Base-by-base conservation (phyloP, 257 asterid species). In the Ajuga chamaepitys region DNA sequence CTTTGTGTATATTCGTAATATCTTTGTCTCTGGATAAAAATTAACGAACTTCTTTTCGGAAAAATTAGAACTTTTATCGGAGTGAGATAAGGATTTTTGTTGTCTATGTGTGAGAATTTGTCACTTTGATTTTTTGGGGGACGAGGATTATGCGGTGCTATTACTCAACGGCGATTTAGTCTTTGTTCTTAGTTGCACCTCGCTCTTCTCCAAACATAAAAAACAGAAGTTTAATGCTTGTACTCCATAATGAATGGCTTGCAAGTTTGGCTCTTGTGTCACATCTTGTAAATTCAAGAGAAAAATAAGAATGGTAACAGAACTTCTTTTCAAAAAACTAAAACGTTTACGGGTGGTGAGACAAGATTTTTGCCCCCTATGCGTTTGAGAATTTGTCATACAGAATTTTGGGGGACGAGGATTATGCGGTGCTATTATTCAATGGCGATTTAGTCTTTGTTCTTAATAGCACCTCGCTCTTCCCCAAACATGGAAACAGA, bases 211-310 rank as follows among this genome's bases (percentile, higher is more conserved):
- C 78, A 7, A 22, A 77, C 64, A 83, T 30, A 3, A 24, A n/a
- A 21, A 66, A 74, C 81, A 66, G 77, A 58, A 83, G 80, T 77
- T 82, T 86, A 83, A 81, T 88, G 84, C 87, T 75, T 78, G 88
- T 74, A 22, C 71, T 21, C 77, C 78, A 38, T 62, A 62, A 10
- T 32, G 12, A 41, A 28, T 83, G 82, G 82, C 16, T 72, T 72
- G 74, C 83, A 72, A 79, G 89, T 84, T 87, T 84, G 89, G 91
- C 79, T 78, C 77, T 82, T 85, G 68, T 75, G 68, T 73, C 35
- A 80, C 38, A 76, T 75, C 16, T 50, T 52, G 32, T 5, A 7
- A n/a, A n/a, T 18, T 2, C 28, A 17, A 45, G 5, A 18, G 26
- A 30, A 30, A 30, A 8, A 8, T 4, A 5, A 17, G 72, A 64